Conservation (phyloP, 2,329 filamentous ascomycete species). For the Monosporascus sp. region DNA sequence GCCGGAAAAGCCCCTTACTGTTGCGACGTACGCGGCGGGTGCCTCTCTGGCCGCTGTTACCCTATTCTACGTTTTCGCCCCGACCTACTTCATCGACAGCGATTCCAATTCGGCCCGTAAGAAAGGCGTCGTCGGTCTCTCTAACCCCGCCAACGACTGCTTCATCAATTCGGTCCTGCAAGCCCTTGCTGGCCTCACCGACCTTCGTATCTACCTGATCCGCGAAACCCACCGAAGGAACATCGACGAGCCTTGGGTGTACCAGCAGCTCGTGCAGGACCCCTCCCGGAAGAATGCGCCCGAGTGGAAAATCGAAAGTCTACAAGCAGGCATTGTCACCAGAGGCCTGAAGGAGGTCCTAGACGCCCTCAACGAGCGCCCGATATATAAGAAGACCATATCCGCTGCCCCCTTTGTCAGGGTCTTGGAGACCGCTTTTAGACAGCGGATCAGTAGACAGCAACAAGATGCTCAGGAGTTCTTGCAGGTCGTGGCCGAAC, state of each 20-base stretch:
- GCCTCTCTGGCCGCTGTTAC: slow-evolving; percentile 92
- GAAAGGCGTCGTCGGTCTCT: slow-evolving; percentile 81
- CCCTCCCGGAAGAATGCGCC: slow-evolving; percentile 30
- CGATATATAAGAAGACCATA: slow-evolving; percentile 90
- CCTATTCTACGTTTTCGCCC: slow-evolving; percentile 93
- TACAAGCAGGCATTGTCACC: slow-evolving; percentile 81
- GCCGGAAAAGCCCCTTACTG: slow-evolving; percentile 77
- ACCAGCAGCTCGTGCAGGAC: slow-evolving; percentile 55
- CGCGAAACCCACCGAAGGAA: slow-evolving; percentile 80
- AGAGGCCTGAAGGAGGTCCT: slow-evolving; percentile 86
- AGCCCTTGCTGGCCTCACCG: slow-evolving; percentile 81
- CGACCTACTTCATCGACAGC: slow-evolving; percentile 92
- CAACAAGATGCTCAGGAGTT: slow-evolving; percentile 99
- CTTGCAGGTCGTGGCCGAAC: slow-evolving; percentile 85
- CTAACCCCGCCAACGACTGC: slow-evolving; percentile 90
- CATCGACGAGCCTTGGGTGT: slow-evolving; percentile 73
- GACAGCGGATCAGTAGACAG: slow-evolving; percentile 83
- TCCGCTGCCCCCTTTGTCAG: slow-evolving; percentile 79
- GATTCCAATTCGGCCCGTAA: slow-evolving; percentile 65
- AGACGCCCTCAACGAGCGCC: slow-evolving; percentile 86
- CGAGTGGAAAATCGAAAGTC: slow-evolving; percentile 57
- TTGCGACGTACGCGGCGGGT: slow-evolving; percentile 90
- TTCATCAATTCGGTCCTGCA: slow-evolving; percentile 97
- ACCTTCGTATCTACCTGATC: slow-evolving; percentile 87
- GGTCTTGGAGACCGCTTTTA: slow-evolving; percentile 79